Evolutionary conservation across 768 basidiomycete species (phyloP), one percentile per base, ranked within the genome.

Genomic region (Mycena maculata): DNA sequence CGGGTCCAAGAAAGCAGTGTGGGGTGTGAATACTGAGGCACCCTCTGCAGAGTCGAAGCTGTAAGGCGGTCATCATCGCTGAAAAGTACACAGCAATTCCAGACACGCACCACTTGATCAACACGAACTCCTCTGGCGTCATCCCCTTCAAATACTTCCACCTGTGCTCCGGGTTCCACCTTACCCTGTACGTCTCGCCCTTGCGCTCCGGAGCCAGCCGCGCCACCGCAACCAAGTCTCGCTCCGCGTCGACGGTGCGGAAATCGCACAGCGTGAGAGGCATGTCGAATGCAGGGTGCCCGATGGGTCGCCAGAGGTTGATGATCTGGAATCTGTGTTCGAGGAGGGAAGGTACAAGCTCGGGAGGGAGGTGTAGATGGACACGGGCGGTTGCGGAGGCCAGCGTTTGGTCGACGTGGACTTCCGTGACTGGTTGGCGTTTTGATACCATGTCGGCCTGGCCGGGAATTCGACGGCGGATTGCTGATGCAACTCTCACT

Each of bases 1-100:
- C 2, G 85, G 83, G 64, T 90, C 88, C 31, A 79, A 64, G 75
- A 90, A 91, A 3, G 82, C 88, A n/a, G 86, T 87, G 71, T 91
- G 90, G 5, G 90, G 88, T 0, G 89, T 87, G 57, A 90, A 83
- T 16, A 80, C 71, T 0, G 88, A 86, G 18, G 87, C 84, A 63
- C 81, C 73, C 59, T 74, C 50, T 33, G 56, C 52, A 20, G 77
- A 78, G 53, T 78, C 77, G 47, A 71, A 78, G 56, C 76, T 77
- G 49, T 18, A 63, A 36, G 39, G 20, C 13, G 25, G 52, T 62
- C 49, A 62, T 36, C 39, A 56, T 42, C 44, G 45, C 36, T 48
- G 36, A 39, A 15, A 45, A 59, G 39, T 49, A 39, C 23, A 48
- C 45, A 55, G 28, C 33, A 48, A 53, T n/a, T 47, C 18, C 13